Conservation (phyloP, 2,329 filamentous ascomycete genomes). For the Monilinia polystroma region DNA sequence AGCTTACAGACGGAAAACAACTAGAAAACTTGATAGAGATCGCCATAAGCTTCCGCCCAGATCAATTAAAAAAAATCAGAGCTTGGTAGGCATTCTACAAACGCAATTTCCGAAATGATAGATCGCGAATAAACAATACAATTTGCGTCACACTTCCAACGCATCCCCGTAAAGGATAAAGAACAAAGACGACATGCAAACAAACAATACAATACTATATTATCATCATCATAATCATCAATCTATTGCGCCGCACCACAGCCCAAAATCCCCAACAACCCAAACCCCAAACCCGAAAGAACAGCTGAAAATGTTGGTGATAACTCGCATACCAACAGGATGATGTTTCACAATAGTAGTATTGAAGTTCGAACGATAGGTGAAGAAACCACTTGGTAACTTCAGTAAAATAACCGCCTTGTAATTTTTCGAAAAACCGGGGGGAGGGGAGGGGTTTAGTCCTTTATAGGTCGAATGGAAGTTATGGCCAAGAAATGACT, state of each 20-base stretch:
- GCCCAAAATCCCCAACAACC: neutral
- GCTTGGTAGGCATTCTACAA: neutral
- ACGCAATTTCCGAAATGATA: too few relatives aligned
- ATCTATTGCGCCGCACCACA: neutral
- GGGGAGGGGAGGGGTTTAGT: too few relatives aligned
- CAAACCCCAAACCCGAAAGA: neutral
- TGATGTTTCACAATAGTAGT: neutral
- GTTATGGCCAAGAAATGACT: too few relatives aligned
- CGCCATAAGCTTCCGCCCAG: neutral
- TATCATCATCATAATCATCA: neutral
- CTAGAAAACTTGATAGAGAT: too few relatives aligned
- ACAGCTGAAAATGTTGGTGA: constrained; percentile 3
- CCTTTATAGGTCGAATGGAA: too few relatives aligned
- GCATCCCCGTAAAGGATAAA: neutral
- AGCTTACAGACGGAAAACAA: neutral
- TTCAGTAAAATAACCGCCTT: too few relatives aligned
- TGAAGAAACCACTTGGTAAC: too few relatives aligned
- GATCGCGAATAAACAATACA: too few relatives aligned
- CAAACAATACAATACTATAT: neutral
- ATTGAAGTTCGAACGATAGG: neutral
- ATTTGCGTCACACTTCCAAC: neutral
- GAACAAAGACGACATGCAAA: neutral
- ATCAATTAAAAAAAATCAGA: too few relatives aligned
- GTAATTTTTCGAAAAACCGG: too few relatives aligned
- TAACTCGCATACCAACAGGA: neutral